Conservation (phyloP, 805 yeast species). For the Ogataea minuta region DNA sequence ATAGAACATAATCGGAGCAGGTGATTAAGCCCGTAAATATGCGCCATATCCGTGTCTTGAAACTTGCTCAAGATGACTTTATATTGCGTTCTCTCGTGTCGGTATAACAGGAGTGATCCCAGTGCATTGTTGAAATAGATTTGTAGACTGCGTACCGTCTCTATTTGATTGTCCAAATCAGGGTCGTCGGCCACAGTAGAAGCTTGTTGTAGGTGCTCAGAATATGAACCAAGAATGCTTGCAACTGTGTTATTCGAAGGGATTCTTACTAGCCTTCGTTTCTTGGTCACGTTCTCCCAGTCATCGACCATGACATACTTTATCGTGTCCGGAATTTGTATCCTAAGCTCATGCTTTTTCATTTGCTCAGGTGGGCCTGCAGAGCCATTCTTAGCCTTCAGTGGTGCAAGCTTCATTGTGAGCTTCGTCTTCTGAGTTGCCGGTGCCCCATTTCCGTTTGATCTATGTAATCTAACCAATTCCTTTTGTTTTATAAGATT, state of each 20-base stretch:
- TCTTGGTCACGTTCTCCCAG: conserved; percentile 89
- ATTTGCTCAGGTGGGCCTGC: conserved; percentile 2
- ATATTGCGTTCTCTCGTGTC: conserved; percentile 76
- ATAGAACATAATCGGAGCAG: conserved; percentile 72
- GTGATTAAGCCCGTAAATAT: conserved; percentile 79
- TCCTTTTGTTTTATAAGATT: conserved; percentile 58
- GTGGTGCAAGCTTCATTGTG: background rate
- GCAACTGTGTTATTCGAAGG: conserved; percentile 58
- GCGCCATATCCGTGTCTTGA: conserved; percentile 27
- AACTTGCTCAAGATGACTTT: conserved; percentile 43
- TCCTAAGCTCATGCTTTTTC: conserved; percentile 42
- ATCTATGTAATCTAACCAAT: conserved; percentile 8
- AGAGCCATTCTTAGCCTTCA: conserved; percentile 1
- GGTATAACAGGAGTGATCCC: conserved; percentile 66
- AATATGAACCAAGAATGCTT: conserved; percentile 53
- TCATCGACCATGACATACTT: conserved; percentile 80
- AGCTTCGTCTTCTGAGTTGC: conserved; percentile 2
- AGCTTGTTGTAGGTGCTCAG: conserved; percentile 5
- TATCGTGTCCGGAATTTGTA: conserved; percentile 62
- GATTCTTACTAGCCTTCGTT: conserved; percentile 63
- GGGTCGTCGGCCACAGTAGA: conserved; percentile 41
- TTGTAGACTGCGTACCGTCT: conserved; percentile 67
- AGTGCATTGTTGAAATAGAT: conserved; percentile 73
- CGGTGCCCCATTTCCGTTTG: conserved; percentile 10
- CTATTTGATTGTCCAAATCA: conserved; percentile 51